Base-by-base conservation (phyloP, 2,329 filamentous ascomycete genomes). In the Pseudogymnoascus sp. region DNA sequence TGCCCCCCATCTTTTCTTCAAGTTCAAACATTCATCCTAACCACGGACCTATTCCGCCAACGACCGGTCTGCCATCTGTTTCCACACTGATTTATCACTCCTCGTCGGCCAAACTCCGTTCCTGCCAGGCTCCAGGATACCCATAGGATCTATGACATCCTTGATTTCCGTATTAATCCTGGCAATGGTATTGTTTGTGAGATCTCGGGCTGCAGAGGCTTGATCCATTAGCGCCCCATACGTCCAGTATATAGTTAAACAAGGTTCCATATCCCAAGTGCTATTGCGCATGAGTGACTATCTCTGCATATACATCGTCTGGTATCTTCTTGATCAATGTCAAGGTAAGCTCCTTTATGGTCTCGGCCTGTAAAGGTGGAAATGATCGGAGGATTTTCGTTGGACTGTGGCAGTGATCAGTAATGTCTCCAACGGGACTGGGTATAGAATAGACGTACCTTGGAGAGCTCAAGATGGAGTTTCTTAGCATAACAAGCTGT, bases 301-400 rank as follows among this genome's bases (percentile, higher is more conserved):
- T 91, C 73, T 96, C 91, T 59, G 89, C 86, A 72, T 97, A 99
- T 58, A 97, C 81, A 67, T 95, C 89, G 65, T 92, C 86, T 1
- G 94, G 93, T 61, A 99, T 92, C 79, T 92, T 94, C 68, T 88
- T 87, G 63, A 96, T 89, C 69, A 97, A 89, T 60, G 88, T 87
- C 68, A 97, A 86, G 0, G 93, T 93, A 62, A 95, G 84, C 51
- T 86, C 86, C 73, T 95, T 94, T 70, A 96, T 89, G 67, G 88
- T 86, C 68, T 91, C 88, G 4, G 92, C 89, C 68, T 96, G 87
- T 27, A 97, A 80, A 4, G 89, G 84, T 5, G 92, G 92, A 68
- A 97, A 91, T 1, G 89, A 92, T 62, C 92, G 84, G n/a, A 97
- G 80, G 13, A 96, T 84, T 72, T 94, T 94, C 71, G 95, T 97